phyloP scores from a whole-genome alignment of 192 early-diverging fungal species.

The Geosiphon pyriformis region DNA sequence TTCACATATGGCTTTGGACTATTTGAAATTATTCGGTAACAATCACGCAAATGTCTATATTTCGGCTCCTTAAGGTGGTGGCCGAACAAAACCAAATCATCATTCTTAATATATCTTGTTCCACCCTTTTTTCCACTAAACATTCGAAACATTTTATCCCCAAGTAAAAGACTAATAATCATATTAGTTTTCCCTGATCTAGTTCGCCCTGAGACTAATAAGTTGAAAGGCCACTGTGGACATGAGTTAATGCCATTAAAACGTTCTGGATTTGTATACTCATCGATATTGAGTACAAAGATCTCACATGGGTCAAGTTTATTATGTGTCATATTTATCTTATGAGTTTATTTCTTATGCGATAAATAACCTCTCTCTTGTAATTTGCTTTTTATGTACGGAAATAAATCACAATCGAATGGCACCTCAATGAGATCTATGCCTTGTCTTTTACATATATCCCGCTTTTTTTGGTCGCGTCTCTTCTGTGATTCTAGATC shows the following conservation, averaged over 20 bases:
- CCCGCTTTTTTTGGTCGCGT: conserved; percentile 7
- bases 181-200: conserved; percentile 20
- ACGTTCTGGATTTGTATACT: conserved; percentile 18
- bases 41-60: conserved; percentile 9
- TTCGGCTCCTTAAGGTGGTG: too few relatives aligned
- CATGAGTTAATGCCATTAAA: conserved; percentile 22
- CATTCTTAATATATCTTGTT: conserved; percentile 14
- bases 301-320: conserved; percentile 18
- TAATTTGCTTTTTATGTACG: conserved; percentile 15
- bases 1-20: too few relatives aligned
- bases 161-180: conserved; percentile 15
- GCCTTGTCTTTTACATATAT: conserved; percentile 5
- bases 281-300: conserved; percentile 16
- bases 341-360: conserved; percentile 12
- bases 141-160: conserved; percentile 4
- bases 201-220: neutral
- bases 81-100: conserved; percentile 15
- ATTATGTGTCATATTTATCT: conserved; percentile 8
- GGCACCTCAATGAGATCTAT: neutral
- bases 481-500: neutral
- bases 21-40: conserved; percentile 15
- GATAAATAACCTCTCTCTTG: conserved; percentile 12
- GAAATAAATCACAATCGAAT: conserved; percentile 13
- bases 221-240: conserved; percentile 16
- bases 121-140: conserved; percentile 11